Conservation (phyloP, 441 rosid genomes). For the Biscutella auriculata region DNA sequence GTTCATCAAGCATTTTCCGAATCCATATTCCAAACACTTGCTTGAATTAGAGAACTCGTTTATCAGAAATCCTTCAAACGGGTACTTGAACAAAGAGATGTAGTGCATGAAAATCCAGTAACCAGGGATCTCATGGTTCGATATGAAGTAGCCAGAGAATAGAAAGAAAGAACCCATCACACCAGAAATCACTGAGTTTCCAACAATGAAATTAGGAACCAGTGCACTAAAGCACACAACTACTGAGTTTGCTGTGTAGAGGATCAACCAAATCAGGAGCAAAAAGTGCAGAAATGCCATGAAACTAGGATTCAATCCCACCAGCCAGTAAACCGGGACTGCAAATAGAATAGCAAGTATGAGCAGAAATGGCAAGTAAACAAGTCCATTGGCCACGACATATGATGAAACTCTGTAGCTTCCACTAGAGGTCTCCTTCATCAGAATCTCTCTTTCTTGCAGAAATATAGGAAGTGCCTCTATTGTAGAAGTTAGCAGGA, state of each 20-base stretch:
- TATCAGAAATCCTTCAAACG: slow-evolving; percentile 81
- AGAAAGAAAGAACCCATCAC: slow-evolving; percentile 92
- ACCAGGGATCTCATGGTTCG: slow-evolving; percentile 58
- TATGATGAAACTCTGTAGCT: slow-evolving; percentile 89
- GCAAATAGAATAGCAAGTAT: slow-evolving; percentile 61
- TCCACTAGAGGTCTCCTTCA: slow-evolving; percentile 76
- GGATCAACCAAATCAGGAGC: slow-evolving; percentile 74
- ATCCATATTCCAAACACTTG: slow-evolving; percentile 57
- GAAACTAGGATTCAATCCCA: slow-evolving; percentile 55
- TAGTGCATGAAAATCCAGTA: slow-evolving; percentile 94
- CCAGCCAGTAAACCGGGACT: slow-evolving; percentile 74
- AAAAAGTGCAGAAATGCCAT: slow-evolving; percentile 62
- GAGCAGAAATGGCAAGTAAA: slow-evolving; percentile 81
- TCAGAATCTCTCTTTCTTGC: slow-evolving; percentile 84
- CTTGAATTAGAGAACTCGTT: slow-evolving; percentile 72
- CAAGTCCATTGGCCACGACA: slow-evolving; percentile 69
- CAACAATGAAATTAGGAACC: slow-evolving; percentile 86
- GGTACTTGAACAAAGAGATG: slow-evolving; percentile 80
- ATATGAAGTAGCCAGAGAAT: slow-evolving; percentile 88
- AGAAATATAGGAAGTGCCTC: slow-evolving; percentile 87
- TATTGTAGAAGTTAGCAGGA: slow-evolving; percentile 68
- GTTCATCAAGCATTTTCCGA: slow-evolving; percentile 50
- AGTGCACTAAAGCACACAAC: slow-evolving; percentile 89
- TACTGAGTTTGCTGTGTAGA: slow-evolving; percentile 88
- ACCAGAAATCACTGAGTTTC: slow-evolving; percentile 77